Conservation (phyloP, 495 filamentous ascomycete genomes). For the Penicillium mononematosum region DNA sequence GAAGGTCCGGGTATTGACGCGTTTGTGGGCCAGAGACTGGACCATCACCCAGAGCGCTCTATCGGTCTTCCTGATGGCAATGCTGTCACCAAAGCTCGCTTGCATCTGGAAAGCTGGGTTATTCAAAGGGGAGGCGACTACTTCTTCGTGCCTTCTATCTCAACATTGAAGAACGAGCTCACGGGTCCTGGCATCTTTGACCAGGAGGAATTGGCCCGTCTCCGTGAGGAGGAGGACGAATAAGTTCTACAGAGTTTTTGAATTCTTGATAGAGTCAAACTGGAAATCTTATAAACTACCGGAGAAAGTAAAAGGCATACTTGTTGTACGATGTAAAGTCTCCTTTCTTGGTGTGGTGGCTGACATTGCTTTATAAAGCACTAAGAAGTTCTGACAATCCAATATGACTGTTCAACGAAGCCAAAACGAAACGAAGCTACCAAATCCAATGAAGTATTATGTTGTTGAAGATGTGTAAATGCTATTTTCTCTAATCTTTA, state of each 20-base stretch:
- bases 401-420: background rate
- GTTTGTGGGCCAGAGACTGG: conserved; percentile 22
- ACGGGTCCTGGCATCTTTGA: conserved; percentile 10
- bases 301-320: too few relatives aligned
- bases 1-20: conserved; percentile 24
- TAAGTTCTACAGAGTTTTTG: too few relatives aligned
- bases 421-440: background rate
- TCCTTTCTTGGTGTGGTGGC: too few relatives aligned
- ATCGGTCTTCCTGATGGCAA: conserved; percentile 18
- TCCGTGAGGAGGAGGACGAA: conserved; percentile 1
- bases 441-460: background rate
- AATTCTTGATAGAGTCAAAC: too few relatives aligned
- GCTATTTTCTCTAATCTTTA: too few relatives aligned
- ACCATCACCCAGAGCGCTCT: conserved; percentile 17
- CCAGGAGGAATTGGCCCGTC: background rate
- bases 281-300: too few relatives aligned
- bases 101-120: conserved; percentile 16
- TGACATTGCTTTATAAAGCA: background rate
- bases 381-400: background rate
- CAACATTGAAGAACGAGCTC: background rate
- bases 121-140: conserved; percentile 25
- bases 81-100: too few relatives aligned
- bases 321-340: too few relatives aligned
- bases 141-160: conserved; percentile 26
- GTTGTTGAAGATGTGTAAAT: background rate